phyloP scores from a whole-genome alignment of 148 eudicot species.

The Amaranthus palmeri region DNA sequence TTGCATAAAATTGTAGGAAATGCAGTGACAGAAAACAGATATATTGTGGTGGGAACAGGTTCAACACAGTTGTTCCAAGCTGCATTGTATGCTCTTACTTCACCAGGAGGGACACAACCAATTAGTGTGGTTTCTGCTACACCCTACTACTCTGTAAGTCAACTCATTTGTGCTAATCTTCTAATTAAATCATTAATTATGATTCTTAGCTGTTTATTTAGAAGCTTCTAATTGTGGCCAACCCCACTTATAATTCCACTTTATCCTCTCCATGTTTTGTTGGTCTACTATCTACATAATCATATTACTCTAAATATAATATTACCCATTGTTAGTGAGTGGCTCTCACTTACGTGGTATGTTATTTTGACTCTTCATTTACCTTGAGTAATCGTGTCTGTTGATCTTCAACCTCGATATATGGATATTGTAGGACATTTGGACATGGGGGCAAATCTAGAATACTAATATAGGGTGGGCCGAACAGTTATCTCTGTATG shows the following conservation, averaged over 20 bases:
- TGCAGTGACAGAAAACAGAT: slow-evolving; percentile 59
- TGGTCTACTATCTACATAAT: slow-evolving; percentile 5
- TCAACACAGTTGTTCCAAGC: slow-evolving; percentile 92
- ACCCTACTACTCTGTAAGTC: slow-evolving; percentile 85
- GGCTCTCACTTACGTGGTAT: too few species aligned
- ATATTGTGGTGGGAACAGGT: slow-evolving; percentile 93
- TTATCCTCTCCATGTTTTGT: background rate
- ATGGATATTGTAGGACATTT: too few species aligned
- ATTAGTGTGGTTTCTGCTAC: slow-evolving; percentile 82
- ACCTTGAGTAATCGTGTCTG: too few species aligned
- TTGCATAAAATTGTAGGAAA: slow-evolving; percentile 75
- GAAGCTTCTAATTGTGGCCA: background rate
- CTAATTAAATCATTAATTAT: background rate
- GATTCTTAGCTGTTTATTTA: background rate
- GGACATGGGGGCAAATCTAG: too few species aligned
- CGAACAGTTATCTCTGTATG: too few species aligned
- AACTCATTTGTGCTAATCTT: slow-evolving; percentile 12
- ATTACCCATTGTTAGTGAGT: too few species aligned
- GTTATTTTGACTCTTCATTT: too few species aligned
- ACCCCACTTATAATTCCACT: background rate
- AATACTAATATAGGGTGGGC: too few species aligned
- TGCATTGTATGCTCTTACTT: slow-evolving; percentile 69
- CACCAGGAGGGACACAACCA: slow-evolving; percentile 39
- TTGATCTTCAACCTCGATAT: too few species aligned
- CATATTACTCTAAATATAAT: background rate